Evolutionary conservation across 2,329 filamentous ascomycete genomes (phyloP).

Genomic region (Aspergillus alliaceus): DNA sequence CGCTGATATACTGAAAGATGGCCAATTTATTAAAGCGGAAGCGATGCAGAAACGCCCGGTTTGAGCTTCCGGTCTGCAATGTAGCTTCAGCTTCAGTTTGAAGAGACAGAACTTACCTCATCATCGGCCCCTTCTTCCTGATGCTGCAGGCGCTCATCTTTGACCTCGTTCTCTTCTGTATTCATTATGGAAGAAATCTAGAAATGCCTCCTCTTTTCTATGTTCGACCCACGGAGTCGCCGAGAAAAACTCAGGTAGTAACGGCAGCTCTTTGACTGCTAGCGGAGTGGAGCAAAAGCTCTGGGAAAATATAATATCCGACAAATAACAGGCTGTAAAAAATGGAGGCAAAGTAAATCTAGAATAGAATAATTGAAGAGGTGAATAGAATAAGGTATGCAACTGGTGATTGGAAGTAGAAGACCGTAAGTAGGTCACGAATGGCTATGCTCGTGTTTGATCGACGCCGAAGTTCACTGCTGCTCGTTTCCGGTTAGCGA

Average conservation of each 20-base stretch:
- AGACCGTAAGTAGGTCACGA: conserved; percentile 9
- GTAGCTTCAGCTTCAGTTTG: neutral
- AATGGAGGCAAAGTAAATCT: conserved; percentile 5
- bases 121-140: conserved; percentile 46
- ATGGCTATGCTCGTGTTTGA: conserved; percentile 23
- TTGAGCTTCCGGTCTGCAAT: neutral
- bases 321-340: conserved; percentile 13
- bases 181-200: conserved; percentile 26
- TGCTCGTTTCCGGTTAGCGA: conserved; percentile 31
- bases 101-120: conserved; percentile 37
- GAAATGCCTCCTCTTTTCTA: neutral
- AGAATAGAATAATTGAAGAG: conserved; percentile 4
- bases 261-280: conserved; percentile 16
- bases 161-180: conserved; percentile 37
- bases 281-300: conserved; percentile 9
- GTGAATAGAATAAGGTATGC: conserved; percentile 5
- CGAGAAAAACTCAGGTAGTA: conserved; percentile 17
- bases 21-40: neutral
- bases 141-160: conserved; percentile 38
- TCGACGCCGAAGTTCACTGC: conserved; percentile 25
- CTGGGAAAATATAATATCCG: conserved; percentile 15
- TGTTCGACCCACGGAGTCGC: conserved; percentile 2
- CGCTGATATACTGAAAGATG: neutral
- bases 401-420: conserved; percentile 11
- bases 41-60: neutral